Base-by-base conservation (phyloP, 2,329 filamentous ascomycete species). In the Phoma sp. region DNA sequence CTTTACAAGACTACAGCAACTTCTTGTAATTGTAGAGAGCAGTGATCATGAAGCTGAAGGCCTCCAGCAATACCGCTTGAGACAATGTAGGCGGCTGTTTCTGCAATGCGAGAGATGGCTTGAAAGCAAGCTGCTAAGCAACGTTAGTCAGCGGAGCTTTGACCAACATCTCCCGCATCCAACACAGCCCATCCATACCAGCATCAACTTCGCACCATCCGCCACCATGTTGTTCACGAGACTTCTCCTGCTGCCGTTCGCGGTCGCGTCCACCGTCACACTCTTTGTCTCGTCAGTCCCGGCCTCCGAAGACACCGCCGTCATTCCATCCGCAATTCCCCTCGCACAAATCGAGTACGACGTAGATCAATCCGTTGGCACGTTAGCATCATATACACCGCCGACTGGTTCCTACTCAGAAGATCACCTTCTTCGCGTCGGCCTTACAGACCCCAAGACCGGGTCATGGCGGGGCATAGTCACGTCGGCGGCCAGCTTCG, bases 271-370 rank as follows among this genome's bases (percentile, higher is more conserved):
- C n/a, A 67, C 71, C 15, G 65, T 75, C 17, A 74, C 73, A 10
- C 61, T 75, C 39, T 75, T 74, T 56, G 64, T 72, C 78, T 94
- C 97, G 80, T 93, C 95, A 36, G 85, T 99, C 63, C 87, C 92
- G 61, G 91, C 89, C 74, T 96, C 93, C 60, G 90, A 88, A 73
- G 88, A 92, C 72, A 96, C 62, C 24, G 64, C 69, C 46, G 57
- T 69, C 32, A 61, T 72, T 36, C 64, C 73, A 49, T 74, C 74
- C 29, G 72, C 78, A 19, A 68, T 74, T 37, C 71, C 74, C 27
- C 74, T 80, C 51, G 77, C 78, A 43, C 74, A 77, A 51, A 74
- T 81, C 62, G 70, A 77, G 55, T 79, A 77, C 67, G 74, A 75
- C 45, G 56, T 69, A 45, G 75, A 75, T 54, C 68, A 72, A 27